These are phyloP conservation scores for Wickerhamomyces rabaulensis DNA, from an alignment of 805 yeast genomes.

Conservation along the genomic window DNA sequence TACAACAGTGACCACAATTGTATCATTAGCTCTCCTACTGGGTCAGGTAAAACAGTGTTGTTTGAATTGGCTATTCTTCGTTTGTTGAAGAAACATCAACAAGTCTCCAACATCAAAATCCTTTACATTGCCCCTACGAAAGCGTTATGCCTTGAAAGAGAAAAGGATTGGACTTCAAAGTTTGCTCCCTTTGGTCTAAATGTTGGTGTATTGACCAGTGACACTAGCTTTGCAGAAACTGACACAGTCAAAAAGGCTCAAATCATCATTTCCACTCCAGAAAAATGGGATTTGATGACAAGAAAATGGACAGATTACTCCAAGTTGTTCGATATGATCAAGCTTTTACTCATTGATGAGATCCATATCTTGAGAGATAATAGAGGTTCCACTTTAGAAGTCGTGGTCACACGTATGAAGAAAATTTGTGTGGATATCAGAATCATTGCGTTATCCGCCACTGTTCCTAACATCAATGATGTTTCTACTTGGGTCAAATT, in stretches of 20 bases:
- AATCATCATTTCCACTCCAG: slow-evolving; percentile 55
- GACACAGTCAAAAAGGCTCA: slow-evolving; percentile 43
- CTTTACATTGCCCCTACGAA: slow-evolving; percentile 58
- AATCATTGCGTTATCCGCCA: slow-evolving; percentile 46
- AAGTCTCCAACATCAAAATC: slow-evolving; percentile 25
- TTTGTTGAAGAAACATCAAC: slow-evolving; percentile 25
- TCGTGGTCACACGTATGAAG: slow-evolving; percentile 43
- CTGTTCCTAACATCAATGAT: slow-evolving; percentile 47
- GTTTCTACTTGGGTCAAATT: slow-evolving; percentile 39
- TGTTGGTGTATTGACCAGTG: slow-evolving; percentile 52
- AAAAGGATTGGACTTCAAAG: slow-evolving; percentile 38
- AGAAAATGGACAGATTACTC: slow-evolving; percentile 43
- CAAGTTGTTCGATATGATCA: slow-evolving; percentile 34
- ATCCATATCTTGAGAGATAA: slow-evolving; percentile 39
- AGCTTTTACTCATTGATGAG: slow-evolving; percentile 44
- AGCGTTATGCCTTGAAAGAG: slow-evolving; percentile 48
- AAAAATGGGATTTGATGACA: slow-evolving; percentile 56
- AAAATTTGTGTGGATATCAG: slow-evolving; percentile 31
- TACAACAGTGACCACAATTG: slow-evolving; percentile 34
- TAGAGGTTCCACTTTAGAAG: slow-evolving; percentile 47
- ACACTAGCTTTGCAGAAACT: slow-evolving; percentile 40
- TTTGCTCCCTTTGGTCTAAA: slow-evolving; percentile 34
- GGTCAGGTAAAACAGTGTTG: slow-evolving; percentile 54
- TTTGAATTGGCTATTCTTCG: slow-evolving; percentile 47
- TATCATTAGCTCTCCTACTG: slow-evolving; percentile 52